Evolutionary conservation across 495 filamentous ascomycete genomes (phyloP), one percentile per base, ranked within the genome.

Genomic region (Penicillium canariense): DNA sequence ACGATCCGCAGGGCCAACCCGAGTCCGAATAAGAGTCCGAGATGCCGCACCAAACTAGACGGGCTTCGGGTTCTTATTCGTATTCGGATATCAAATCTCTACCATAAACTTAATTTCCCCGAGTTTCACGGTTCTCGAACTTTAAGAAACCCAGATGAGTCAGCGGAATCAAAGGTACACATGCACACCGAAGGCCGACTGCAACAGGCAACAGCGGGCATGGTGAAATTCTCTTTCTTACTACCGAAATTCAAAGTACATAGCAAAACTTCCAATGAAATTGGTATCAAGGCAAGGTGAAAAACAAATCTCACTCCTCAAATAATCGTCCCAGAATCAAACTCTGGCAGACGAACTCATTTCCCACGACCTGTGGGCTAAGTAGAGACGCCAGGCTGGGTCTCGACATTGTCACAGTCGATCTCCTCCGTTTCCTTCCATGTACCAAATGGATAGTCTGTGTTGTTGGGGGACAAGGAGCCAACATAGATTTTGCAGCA

Each of bases 281-380:
- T 52, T 67, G 62, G 61, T 67, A 67, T 66, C 54, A 59, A 59
- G 40, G 11, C 35, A 40, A 2, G 49, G 40, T 31, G 12, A 53
- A 53, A 58, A 5, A 18, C 34, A 32, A 38, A 23, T 9, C 67
- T 66, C 68, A 79, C 36, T 84, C 81, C 48, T 90, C 87, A 59
- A 89, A 78, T 56, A 96, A 61, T 50, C 81, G 82, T 5, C 92
- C 94, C 48, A 96, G 62, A 56, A 98, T 97, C 55, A 97, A 72
- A 67, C 91, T 97, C 75, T 98, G 95, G 52, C 96, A 85, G 27
- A 97, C 82, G 65, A 90, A 84, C 65, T 97, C 92, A 72, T 96
- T 89, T 28, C 86, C 87, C 39, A 96, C 80, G 53, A 90, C 14
- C 65, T 65, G 78, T 81, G 32, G 87, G 73, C 43, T 26, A 20